Evolutionary conservation across 2,329 filamentous ascomycete species (phyloP).

Genomic region (Diaporthe caulivora): DNA sequence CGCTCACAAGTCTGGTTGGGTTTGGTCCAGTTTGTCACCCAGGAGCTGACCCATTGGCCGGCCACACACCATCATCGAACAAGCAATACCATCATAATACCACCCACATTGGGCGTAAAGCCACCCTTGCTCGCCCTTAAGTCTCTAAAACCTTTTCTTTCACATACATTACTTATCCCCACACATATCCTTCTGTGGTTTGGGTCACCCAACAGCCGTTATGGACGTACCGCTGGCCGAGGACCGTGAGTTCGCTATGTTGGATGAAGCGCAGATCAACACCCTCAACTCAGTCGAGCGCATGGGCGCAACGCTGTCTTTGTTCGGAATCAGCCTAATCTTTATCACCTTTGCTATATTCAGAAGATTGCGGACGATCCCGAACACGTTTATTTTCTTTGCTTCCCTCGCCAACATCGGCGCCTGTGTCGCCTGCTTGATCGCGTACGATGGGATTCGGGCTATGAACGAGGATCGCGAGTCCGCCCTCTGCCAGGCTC

Average conservation of each 20-base stretch:
- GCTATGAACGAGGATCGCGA: constrained; percentile 55
- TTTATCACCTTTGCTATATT: constrained; percentile 65
- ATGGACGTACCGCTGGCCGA: constrained; percentile 40
- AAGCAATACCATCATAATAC: not conserved
- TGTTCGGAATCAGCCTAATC: constrained; percentile 64
- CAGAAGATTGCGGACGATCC: constrained; percentile 67
- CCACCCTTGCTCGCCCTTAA: constrained; percentile 16
- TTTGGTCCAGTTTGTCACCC: constrained; percentile 2
- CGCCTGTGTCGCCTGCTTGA: constrained; percentile 75
- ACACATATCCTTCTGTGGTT: not conserved
- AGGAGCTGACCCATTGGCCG: constrained; percentile 7
- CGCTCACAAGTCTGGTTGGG: not conserved
- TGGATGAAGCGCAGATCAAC: constrained; percentile 49
- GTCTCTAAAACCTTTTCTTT: too few relatives aligned
- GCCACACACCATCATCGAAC: constrained; percentile 27
- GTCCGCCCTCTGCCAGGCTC: constrained; percentile 71
- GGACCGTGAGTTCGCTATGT: constrained; percentile 40
- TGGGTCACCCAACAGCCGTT: not conserved
- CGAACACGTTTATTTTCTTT: constrained; percentile 73
- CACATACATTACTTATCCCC: not conserved
- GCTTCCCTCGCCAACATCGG: constrained; percentile 71
- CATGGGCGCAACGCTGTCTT: constrained; percentile 65
- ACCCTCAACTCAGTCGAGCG: constrained; percentile 64
- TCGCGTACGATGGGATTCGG: constrained; percentile 74
- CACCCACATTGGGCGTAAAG: constrained; percentile 28